A percentile compares a stretch with the other conserved stretches of the same genome.
Conservation (phyloP, 805 yeast genomes). For the Scheffersomyces stipitis region DNA sequence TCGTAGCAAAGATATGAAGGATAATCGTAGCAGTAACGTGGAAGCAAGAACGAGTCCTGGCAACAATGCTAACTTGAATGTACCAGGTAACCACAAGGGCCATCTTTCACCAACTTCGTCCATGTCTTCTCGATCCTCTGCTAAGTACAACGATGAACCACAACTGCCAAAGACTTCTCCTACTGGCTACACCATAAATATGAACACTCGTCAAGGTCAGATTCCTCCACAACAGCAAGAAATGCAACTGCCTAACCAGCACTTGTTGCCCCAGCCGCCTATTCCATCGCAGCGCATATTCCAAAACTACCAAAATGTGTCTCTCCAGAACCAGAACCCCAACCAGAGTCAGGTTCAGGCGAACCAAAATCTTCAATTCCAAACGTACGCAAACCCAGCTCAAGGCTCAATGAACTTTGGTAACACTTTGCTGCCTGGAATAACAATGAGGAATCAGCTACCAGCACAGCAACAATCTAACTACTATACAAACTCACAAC, state of each 20-base stretch:
- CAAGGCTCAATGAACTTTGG: too few relatives aligned
- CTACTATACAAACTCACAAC: conserved; percentile 6
- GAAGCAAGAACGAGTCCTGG: background rate
- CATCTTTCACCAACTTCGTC: conserved; percentile 38
- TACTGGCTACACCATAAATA: conserved; percentile 8
- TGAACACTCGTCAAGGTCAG: conserved; percentile 9
- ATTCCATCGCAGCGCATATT: conserved; percentile 9
- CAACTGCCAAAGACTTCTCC: conserved; percentile 44
- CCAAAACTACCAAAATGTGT: conserved; percentile 12
- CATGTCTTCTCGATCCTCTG: conserved; percentile 31
- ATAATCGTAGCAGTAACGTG: background rate
- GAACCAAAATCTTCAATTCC: too few relatives aligned
- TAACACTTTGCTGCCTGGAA: background rate
- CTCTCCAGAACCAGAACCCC: conserved; percentile 11
- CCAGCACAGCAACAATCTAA: conserved; percentile 5
- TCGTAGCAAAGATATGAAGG: background rate
- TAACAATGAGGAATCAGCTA: conserved; percentile 7
- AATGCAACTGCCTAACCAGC: conserved; percentile 3
- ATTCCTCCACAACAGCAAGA: conserved; percentile 3
- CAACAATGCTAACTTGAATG: conserved; percentile 6
- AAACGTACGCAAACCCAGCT: too few relatives aligned
- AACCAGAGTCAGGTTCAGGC: conserved; percentile 1
- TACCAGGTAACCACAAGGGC: conserved; percentile 11
- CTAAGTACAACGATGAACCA: conserved; percentile 31
- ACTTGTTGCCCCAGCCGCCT: conserved; percentile 1